Conservation (phyloP, 768 basidiomycete genomes). For the Infundibulicybe gibba region DNA sequence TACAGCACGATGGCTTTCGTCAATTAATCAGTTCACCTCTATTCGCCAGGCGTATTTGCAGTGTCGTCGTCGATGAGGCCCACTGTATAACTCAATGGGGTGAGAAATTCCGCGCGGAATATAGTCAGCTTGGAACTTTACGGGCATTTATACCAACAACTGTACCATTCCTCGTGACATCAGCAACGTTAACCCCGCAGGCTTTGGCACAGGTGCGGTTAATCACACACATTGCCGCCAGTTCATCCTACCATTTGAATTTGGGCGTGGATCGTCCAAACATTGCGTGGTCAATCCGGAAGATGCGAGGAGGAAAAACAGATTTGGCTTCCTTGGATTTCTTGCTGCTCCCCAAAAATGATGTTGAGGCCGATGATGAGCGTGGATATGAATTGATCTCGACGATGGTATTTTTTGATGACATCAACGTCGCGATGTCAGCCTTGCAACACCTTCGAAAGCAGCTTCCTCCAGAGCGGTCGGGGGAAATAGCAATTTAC, state of each 20-base stretch:
- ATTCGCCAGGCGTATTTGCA: constrained; percentile 16
- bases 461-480: neutral
- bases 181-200: constrained; percentile 27
- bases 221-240: constrained; percentile 16
- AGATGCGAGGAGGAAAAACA: constrained; percentile 14
- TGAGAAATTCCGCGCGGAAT: constrained; percentile 26
- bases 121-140: constrained; percentile 20
- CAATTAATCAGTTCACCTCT: constrained; percentile 12
- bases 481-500: constrained; percentile 5
- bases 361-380: neutral
- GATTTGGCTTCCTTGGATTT: constrained; percentile 18
- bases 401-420: constrained; percentile 15
- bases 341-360: constrained; percentile 2
- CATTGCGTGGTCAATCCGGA: constrained; percentile 18
- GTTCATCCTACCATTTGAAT: constrained; percentile 25
- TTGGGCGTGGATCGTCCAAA: constrained; percentile 33
- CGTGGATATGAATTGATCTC: constrained; percentile 8
- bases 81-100: constrained; percentile 34
- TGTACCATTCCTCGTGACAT: constrained; percentile 25
- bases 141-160: constrained; percentile 22
- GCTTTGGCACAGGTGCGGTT: constrained; percentile 21
- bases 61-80: constrained; percentile 33
- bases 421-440: constrained; percentile 7
- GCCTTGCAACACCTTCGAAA: constrained; percentile 5
- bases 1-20: constrained; percentile 24